Conservation (phyloP, 345 rosid species). For the Populus euphratica region DNA sequence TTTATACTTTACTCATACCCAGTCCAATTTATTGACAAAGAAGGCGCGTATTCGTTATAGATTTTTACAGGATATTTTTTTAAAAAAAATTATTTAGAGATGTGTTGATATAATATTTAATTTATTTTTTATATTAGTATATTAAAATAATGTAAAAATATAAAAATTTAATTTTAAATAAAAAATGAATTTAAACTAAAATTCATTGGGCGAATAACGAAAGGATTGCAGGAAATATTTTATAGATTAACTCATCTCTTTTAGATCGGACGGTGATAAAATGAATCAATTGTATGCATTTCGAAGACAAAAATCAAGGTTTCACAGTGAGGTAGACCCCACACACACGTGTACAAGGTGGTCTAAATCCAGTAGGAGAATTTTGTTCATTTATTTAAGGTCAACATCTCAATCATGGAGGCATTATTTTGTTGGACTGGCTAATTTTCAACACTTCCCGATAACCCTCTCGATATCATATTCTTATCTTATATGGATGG, state of each 20-base stretch:
- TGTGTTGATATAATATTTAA: too few species aligned
- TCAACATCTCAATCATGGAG: slow-evolving; percentile 61
- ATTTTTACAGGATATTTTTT: too few species aligned
- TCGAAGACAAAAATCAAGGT: slow-evolving; percentile 8
- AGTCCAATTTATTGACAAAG: neutral
- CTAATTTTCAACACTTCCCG: slow-evolving; percentile 28
- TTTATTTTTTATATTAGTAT: too few species aligned
- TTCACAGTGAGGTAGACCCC: slow-evolving; percentile 45
- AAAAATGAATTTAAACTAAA: too few species aligned
- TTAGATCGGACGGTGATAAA: neutral
- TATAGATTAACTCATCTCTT: too few species aligned
- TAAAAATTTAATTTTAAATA: too few species aligned
- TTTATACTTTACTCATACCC: neutral
- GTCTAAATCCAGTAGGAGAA: slow-evolving; percentile 26
- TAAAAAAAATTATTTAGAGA: too few species aligned
- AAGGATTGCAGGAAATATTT: too few species aligned
- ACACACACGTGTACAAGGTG: slow-evolving; percentile 54
- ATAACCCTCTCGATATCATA: neutral
- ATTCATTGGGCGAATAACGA: too few species aligned
- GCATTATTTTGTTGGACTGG: slow-evolving; percentile 49
- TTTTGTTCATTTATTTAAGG: slow-evolving; percentile 42
- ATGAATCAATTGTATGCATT: neutral
- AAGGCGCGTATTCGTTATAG: too few species aligned
- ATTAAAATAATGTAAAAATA: too few species aligned
- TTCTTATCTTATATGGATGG: neutral